Conservation (phyloP, 371 early-diverging fungal species). For the Batkoa obscura region DNA sequence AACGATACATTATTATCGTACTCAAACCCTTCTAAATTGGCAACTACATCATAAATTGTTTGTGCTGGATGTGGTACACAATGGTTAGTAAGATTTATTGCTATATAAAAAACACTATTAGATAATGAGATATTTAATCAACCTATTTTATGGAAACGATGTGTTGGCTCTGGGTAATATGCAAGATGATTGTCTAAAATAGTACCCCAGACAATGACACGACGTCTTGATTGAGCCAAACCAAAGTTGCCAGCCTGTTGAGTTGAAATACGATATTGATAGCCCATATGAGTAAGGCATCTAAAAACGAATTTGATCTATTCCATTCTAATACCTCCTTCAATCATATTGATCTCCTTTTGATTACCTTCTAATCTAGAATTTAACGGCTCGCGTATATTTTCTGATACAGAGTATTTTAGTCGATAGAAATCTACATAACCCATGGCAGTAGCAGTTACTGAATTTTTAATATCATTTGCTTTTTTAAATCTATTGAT, state of each 20-base stretch:
- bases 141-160: conserved; percentile 17
- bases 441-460: conserved; percentile 29
- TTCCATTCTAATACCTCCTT: conserved; percentile 27
- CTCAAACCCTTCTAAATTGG: conserved; percentile 39
- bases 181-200: conserved; percentile 27
- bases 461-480: conserved; percentile 34
- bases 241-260: conserved; percentile 37
- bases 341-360: conserved; percentile 16
- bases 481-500: conserved; percentile 30
- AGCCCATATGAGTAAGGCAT: conserved; percentile 32
- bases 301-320: conserved; percentile 39
- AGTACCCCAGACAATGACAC: conserved; percentile 34
- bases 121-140: conserved; percentile 15
- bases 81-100: conserved; percentile 14
- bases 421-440: conserved; percentile 43
- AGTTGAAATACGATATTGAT: conserved; percentile 29
- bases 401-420: conserved; percentile 34
- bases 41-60: conserved; percentile 30
- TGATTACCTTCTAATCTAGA: conserved; percentile 28
- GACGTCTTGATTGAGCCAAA: conserved; percentile 31
- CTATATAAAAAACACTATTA: conserved; percentile 14
- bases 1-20: conserved; percentile 17
- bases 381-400: conserved; percentile 27
- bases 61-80: conserved; percentile 26
- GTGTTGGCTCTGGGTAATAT: conserved; percentile 23